These are phyloP conservation scores for Draba incana DNA, from an alignment of 345 rosid genomes.

Conservation along the genomic window DNA sequence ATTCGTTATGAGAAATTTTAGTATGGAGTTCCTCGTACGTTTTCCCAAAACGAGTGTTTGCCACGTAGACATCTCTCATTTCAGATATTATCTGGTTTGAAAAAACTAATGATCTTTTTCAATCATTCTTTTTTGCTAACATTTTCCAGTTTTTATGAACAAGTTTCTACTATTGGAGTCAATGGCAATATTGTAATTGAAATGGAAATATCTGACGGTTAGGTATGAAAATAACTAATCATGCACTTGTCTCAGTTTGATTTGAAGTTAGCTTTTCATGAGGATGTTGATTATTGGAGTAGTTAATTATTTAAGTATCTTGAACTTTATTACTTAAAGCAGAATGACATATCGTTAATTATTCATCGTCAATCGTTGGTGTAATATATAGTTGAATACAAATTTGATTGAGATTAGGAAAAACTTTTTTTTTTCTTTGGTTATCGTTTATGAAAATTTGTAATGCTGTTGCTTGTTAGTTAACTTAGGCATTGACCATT, in stretches of 20 bases:
- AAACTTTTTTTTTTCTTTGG: no score
- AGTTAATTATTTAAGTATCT: no score
- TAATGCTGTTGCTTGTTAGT: no score
- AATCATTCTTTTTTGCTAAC: neutral
- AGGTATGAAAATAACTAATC: neutral
- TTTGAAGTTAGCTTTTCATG: neutral
- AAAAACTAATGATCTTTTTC: neutral
- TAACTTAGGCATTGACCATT: no score
- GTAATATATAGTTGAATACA: no score
- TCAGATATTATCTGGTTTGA: conserved; percentile 20
- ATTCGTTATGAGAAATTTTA: conserved; percentile 13
- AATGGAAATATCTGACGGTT: neutral
- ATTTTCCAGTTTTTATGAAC: neutral
- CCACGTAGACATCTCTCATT: conserved; percentile 32
- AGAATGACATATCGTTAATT: no score
- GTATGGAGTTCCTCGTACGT: conserved; percentile 43
- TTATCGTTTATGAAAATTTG: no score
- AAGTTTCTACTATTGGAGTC: neutral
- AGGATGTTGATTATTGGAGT: neutral
- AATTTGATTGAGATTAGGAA: no score
- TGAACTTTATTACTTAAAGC: no score
- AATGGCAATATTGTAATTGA: neutral
- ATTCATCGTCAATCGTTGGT: no score
- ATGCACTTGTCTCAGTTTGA: neutral
- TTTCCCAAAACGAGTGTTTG: conserved; percentile 32